A percentile compares a stretch with the other conserved stretches of the same genome.
Evolutionary conservation across 805 yeast genomes (phyloP).

Genomic region (Candida easanensis): DNA sequence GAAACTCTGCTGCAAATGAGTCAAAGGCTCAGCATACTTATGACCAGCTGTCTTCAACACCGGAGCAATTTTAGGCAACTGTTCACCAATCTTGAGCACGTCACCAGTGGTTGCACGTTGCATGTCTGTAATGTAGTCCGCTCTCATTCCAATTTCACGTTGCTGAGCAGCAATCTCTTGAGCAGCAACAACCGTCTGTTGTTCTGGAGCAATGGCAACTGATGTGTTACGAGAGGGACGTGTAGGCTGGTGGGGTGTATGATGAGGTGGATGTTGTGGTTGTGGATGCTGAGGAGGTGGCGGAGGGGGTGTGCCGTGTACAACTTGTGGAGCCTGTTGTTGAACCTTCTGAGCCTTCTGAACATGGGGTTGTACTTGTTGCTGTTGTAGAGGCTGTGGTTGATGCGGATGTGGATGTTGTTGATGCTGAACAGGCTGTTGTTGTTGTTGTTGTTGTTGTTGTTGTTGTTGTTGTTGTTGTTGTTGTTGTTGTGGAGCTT

Average conservation of each 20-base stretch:
- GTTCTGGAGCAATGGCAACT: constrained; percentile 12
- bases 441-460: constrained; percentile 2
- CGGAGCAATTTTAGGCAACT: constrained; percentile 27
- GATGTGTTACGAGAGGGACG: constrained; percentile 8
- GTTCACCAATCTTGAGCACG: constrained; percentile 24
- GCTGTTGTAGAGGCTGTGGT: constrained; percentile 15
- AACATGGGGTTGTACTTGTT: constrained; percentile 2
- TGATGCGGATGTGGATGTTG: constrained; percentile 3
- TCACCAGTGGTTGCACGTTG: constrained; percentile 22
- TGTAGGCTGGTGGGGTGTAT: constrained; percentile 2
- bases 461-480: not conserved
- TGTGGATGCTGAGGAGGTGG: not conserved
- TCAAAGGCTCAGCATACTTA: constrained; percentile 15
- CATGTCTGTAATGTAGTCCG: constrained; percentile 21
- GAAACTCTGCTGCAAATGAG: constrained; percentile 20
- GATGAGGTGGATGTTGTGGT: not conserved
- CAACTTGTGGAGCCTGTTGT: not conserved
- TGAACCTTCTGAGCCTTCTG: not conserved
- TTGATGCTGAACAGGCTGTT: not conserved
- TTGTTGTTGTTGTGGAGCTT: not conserved
- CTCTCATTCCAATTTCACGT: constrained; percentile 10
- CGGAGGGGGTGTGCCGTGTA: not conserved
- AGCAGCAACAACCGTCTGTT: constrained; percentile 5
- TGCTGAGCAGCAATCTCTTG: constrained; percentile 21
- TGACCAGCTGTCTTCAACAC: constrained; percentile 10